Percentiles rank a stretch among this genome's conserved stretches.
phyloP scores from a whole-genome alignment of 345 rosid genomes.

The Moringa oleifera region DNA sequence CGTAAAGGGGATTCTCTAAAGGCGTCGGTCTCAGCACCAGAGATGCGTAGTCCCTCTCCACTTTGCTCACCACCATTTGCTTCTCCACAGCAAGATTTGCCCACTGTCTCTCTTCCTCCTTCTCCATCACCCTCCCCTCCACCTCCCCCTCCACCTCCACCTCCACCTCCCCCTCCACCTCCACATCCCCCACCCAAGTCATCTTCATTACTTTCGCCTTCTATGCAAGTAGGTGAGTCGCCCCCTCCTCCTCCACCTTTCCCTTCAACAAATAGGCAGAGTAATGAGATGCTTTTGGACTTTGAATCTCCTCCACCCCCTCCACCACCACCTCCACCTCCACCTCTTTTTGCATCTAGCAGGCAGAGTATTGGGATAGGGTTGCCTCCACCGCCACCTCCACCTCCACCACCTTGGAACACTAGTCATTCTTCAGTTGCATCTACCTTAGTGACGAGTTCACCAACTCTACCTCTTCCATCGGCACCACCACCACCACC shows the following conservation, averaged over 20 bases:
- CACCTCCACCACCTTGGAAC: conserved; percentile 63
- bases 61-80: conserved; percentile 25
- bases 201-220: conserved; percentile 20
- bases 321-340: conserved; percentile 41
- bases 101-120: conserved; percentile 25
- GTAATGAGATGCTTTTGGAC: conserved; percentile 20
- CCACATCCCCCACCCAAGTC: conserved; percentile 22
- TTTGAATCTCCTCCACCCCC: conserved; percentile 26
- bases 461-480: conserved; percentile 15
- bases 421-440: conserved; percentile 24
- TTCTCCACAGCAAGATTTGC: conserved; percentile 22
- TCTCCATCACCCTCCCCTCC: conserved; percentile 16
- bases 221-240: conserved; percentile 18
- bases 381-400: conserved; percentile 47
- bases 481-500: conserved; percentile 25
- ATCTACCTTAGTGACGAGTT: conserved; percentile 13
- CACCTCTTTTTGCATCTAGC: conserved; percentile 13
- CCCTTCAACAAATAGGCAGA: conserved; percentile 23
- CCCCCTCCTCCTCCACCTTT: conserved; percentile 26
- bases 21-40: conserved; percentile 28
- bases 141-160: conserved; percentile 14
- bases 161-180: conserved; percentile 26
- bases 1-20: conserved; percentile 23
- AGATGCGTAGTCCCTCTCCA: conserved; percentile 34
- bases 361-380: conserved; percentile 27